Base-by-base conservation (phyloP, 2,329 filamentous ascomycete species). In the Dactylellina parvicollis region DNA sequence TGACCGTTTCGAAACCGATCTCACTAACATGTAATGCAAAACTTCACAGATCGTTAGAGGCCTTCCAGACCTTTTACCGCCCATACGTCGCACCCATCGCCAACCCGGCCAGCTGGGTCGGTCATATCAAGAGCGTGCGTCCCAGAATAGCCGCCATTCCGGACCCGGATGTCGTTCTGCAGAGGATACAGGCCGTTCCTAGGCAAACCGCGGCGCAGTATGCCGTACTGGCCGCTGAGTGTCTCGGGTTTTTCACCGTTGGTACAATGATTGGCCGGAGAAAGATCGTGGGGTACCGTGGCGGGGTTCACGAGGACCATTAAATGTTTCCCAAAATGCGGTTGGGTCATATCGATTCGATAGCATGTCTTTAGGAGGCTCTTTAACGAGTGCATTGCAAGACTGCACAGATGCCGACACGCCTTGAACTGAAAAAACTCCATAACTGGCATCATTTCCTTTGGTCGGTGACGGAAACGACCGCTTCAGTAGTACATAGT, bases 251-350 rank as follows among this genome's bases (percentile, higher is more conserved):
- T 87, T 99, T 98, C 87, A 96, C 93, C 75, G 88, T 98, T 62
- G 95, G 95, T 76, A 93, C 98, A 86, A 98, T 99, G 82, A 89
- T 99, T 79, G 95, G 95, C 79, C 88, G 93, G 80, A 88, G 95
- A 84, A 98, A 99, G 90, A 82, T 99, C 78, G 86, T 99, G 78
- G 95, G 95, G 76, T 99, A 99, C 86, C 87, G 86, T 82, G 90
- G 91, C 80, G 87, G 91, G 81, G 80, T 81, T 76, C 82, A 82
- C 75, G 85, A 85, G 78, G 83, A 84, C 76, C 86, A 89, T 81
- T 87, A 87, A 77, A 64, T 52, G 52, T 22, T 24, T 20, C 12
- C n/a, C 28, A n/a, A 22, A 28, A 36, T 26, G 12, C 20, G 22
- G 26, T 18, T 20, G 16, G 3, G 10, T 10, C 24, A 26, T 47